Evolutionary conservation across 306 rosid species (phyloP), one percentile per base, ranked within the genome.

Genomic region (Glycine soja): DNA sequence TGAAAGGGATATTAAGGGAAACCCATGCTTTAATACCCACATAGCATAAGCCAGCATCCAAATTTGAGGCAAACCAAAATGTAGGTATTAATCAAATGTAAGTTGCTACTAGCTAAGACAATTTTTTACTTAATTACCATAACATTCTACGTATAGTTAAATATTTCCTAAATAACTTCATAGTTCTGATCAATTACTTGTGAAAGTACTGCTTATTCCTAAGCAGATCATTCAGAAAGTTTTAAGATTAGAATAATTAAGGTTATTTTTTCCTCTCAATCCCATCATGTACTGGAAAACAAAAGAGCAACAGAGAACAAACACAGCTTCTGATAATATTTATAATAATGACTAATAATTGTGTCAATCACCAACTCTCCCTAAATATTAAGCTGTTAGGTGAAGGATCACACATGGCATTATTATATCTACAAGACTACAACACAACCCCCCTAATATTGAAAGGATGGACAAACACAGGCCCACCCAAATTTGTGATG

Each of bases 101-200:
- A n/a, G n/a, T n/a, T n/a, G n/a, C n/a, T n/a, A n/a, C n/a, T n/a
- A n/a, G n/a, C n/a, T n/a, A n/a, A n/a, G n/a, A n/a, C n/a, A n/a
- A n/a, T n/a, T n/a, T n/a, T n/a, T n/a, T n/a, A n/a, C n/a, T n/a
- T n/a, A n/a, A n/a, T n/a, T n/a, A n/a, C n/a, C n/a, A n/a, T n/a
- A n/a, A n/a, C n/a, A n/a, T n/a, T n/a, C n/a, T n/a, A n/a, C n/a
- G n/a, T n/a, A n/a, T n/a, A n/a, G n/a, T n/a, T n/a, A n/a, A n/a
- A n/a, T n/a, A n/a, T n/a, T n/a, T n/a, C 76, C 61, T 43, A 81
- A 54, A 54, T n/a, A 12, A 38, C 45, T 53, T 74, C 7, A 67
- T 34, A 48, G 24, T 10, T 70, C 3, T 54, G 36, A 32, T 48
- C 30, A 75, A 6, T 56, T 52, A 32, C 80, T 66, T 19, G 14